phyloP scores from a whole-genome alignment of 1,139 yeast species.

The Saccharomycopsis crataegensis region DNA sequence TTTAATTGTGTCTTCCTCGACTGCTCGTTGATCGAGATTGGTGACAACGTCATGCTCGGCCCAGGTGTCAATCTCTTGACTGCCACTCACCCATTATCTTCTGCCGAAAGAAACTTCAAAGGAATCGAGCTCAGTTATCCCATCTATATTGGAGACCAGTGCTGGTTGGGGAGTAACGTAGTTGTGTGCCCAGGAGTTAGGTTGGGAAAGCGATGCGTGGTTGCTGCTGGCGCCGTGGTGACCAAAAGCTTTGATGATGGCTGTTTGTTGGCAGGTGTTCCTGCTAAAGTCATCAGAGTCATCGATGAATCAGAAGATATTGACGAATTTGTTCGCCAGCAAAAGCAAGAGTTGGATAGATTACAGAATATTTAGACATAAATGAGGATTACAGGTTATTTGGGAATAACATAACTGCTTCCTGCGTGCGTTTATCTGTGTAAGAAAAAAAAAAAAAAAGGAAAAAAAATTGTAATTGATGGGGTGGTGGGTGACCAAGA shows the following conservation, averaged over 20 bases:
- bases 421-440: no score
- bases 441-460: no score
- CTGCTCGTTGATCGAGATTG: constrained; percentile 53
- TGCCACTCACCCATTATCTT: constrained; percentile 58
- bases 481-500: no score
- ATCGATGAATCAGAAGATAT: constrained; percentile 18
- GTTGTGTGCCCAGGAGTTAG: constrained; percentile 58
- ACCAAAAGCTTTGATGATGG: constrained; percentile 45
- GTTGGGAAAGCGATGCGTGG: constrained; percentile 53
- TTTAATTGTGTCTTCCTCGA: constrained; percentile 54
- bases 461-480: no score
- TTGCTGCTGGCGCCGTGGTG: constrained; percentile 66
- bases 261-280: constrained; percentile 50
- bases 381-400: no score
- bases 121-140: constrained; percentile 49
- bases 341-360: background rate
- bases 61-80: constrained; percentile 57
- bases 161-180: constrained; percentile 58
- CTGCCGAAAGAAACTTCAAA: constrained; percentile 33
- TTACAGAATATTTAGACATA: background rate
- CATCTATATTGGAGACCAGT: constrained; percentile 51
- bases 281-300: constrained; percentile 43
- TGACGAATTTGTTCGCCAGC: background rate
- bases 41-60: constrained; percentile 52
- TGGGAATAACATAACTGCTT: no score